These are phyloP conservation scores for Kernera saxatilis DNA, from an alignment of 345 rosid genomes.

Conservation along the genomic window DNA sequence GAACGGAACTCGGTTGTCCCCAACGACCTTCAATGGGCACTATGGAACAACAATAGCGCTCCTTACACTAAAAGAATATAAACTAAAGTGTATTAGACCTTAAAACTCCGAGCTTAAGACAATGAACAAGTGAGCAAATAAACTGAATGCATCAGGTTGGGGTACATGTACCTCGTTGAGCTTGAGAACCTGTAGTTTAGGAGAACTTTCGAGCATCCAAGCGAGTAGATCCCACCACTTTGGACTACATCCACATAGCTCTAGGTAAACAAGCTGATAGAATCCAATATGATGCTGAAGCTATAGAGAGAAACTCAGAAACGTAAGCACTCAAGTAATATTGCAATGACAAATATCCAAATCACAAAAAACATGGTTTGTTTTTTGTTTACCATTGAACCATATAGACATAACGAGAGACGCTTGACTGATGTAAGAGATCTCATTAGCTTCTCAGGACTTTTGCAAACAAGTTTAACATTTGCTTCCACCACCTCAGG, in stretches of 20 bases:
- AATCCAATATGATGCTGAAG: neutral
- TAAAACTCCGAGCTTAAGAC: neutral
- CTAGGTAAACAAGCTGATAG: neutral
- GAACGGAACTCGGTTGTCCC: neutral
- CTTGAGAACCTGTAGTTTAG: constrained; percentile 14
- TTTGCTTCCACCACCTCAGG: constrained; percentile 7
- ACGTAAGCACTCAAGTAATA: neutral
- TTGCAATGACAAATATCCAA: neutral
- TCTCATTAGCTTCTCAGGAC: neutral
- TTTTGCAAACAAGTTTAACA: neutral
- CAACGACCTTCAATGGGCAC: neutral
- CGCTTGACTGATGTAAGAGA: constrained; percentile 11
- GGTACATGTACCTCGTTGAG: neutral
- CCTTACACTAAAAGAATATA: neutral
- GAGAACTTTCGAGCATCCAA: constrained; percentile 2
- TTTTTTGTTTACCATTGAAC: neutral
- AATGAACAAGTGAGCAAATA: too few species aligned
- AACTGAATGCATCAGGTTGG: neutral
- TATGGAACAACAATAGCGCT: too few species aligned
- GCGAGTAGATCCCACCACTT: constrained; percentile 1
- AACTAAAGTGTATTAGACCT: neutral
- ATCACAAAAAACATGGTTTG: neutral
- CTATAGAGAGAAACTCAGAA: neutral
- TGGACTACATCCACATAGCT: neutral
- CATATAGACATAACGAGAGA: neutral